Base-by-base conservation (phyloP, 1,284 basidiomycete genomes). In the Tilletia indica region DNA sequence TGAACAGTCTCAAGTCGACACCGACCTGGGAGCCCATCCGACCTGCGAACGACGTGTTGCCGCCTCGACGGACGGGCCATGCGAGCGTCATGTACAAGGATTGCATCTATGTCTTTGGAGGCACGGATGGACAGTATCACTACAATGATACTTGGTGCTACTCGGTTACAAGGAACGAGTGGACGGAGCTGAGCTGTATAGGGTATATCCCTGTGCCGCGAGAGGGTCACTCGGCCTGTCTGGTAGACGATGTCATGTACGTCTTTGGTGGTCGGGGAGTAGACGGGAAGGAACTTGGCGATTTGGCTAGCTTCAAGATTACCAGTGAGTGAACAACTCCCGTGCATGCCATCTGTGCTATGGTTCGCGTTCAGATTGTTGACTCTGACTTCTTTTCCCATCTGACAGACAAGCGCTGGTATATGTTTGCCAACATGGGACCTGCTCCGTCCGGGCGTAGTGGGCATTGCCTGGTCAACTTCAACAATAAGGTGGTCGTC, bases 391-490 rank as follows among this genome's bases (percentile, higher is more conserved):
- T 3, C 89, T 90, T 84, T 89, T 77, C 36, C 8, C 31, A 14
- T 34, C 16, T 39, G 87, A 90, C 75, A 87, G 87, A 88, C 75
- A 86, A 87, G 76, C 85, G 88, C 78, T 98, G 96, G 96, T 99
- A 95, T 86, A 98, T 96, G 93, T 98, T 99, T 87, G 94, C 97
- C 85, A 97, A 97, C 84, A 98, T 98, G 96, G 96, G 96, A 2
- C 94, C 94, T 12, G 89, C 93, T 6, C 96, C 96, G 1, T 90
- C 88, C 70, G 93, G 93, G 14, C 89, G 96, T 68, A 94, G 93
- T 16, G 96, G 96, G 3, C 96, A 99, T 85, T 92, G 93, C 25
- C 94, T 98, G 92, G 92, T 95, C 4, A 90, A 92, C 12, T 91
- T 91, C 82, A 92, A 93, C 68, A 89, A 91, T 69, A 91, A 91